A percentile compares a stretch with the other conserved stretches of the same genome.
These are phyloP conservation scores for Colletotrichum tamarilloi DNA, from an alignment of 2,329 filamentous ascomycete genomes.

Conservation along the genomic window DNA sequence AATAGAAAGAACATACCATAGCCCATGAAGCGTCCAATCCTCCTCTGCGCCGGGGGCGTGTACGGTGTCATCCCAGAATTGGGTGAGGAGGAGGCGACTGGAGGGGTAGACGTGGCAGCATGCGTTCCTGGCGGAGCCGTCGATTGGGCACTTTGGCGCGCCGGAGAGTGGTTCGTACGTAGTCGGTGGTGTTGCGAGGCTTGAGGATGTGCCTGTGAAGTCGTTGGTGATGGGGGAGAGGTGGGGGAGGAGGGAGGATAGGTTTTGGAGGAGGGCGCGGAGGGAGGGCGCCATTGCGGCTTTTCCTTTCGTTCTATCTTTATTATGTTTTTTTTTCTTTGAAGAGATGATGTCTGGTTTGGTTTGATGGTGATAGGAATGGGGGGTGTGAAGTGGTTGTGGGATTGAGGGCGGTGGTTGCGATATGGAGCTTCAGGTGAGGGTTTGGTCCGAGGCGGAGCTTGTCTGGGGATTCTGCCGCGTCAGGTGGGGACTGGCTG, in stretches of 20 bases:
- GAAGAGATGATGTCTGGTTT: too few species aligned
- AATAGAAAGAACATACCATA: constrained; percentile 48
- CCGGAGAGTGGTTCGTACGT: constrained; percentile 50
- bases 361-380: background rate
- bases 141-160: constrained; percentile 52
- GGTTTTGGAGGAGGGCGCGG: constrained; percentile 1
- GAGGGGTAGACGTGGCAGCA: constrained; percentile 57
- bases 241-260: constrained; percentile 11
- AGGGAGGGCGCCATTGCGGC: constrained; percentile 10
- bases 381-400: background rate
- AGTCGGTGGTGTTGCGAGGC: constrained; percentile 32
- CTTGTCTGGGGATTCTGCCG: constrained; percentile 28
- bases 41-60: constrained; percentile 53
- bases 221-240: background rate
- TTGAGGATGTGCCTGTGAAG: constrained; percentile 16
- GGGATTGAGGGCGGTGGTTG: background rate
- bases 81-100: constrained; percentile 53
- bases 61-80: constrained; percentile 56
- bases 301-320: background rate
- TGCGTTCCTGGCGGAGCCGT: constrained; percentile 49
- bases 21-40: constrained; percentile 57
- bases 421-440: background rate
- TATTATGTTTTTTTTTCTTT: too few species aligned
- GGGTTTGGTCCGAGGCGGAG: constrained; percentile 11
- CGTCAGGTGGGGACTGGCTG: background rate